These are phyloP conservation scores for Saksenaea vasiformis DNA, from an alignment of 371 early-diverging fungal species.

Conservation along the genomic window DNA sequence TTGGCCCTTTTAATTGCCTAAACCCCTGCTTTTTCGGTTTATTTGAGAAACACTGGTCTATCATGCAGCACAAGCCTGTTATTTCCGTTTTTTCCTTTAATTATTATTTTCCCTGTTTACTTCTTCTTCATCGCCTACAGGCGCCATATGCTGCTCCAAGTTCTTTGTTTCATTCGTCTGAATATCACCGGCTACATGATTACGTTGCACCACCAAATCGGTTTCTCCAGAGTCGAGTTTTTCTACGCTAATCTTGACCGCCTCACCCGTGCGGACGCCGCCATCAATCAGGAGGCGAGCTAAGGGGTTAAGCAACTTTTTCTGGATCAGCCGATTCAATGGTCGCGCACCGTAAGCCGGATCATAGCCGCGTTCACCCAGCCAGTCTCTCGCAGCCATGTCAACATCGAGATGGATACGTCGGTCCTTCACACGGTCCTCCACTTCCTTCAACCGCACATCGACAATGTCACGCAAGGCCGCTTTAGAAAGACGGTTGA, in stretches of 20 bases:
- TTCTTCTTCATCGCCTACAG: conserved; percentile 48
- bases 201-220: conserved; percentile 37
- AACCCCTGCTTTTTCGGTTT: no score
- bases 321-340: conserved; percentile 82
- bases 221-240: conserved; percentile 32
- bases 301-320: conserved; percentile 79
- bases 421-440: conserved; percentile 74
- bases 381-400: conserved; percentile 71
- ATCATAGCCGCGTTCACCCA: conserved; percentile 81
- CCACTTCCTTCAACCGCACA: conserved; percentile 75
- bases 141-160: conserved; percentile 31
- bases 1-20: no score
- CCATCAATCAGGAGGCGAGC: conserved; percentile 81
- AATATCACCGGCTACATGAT: conserved; percentile 35
- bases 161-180: conserved; percentile 25
- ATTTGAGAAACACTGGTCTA: no score
- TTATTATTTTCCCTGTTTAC: conserved; percentile 18
- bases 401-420: conserved; percentile 74
- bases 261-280: conserved; percentile 68
- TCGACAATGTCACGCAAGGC: conserved; percentile 79
- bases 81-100: conserved; percentile 18
- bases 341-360: conserved; percentile 88
- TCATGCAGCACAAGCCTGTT: not conserved
- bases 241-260: conserved; percentile 47
- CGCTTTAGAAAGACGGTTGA: conserved; percentile 64